These are phyloP conservation scores for Fusarium sp. DNA, from an alignment of 2,329 filamentous ascomycete species.

Conservation along the genomic window DNA sequence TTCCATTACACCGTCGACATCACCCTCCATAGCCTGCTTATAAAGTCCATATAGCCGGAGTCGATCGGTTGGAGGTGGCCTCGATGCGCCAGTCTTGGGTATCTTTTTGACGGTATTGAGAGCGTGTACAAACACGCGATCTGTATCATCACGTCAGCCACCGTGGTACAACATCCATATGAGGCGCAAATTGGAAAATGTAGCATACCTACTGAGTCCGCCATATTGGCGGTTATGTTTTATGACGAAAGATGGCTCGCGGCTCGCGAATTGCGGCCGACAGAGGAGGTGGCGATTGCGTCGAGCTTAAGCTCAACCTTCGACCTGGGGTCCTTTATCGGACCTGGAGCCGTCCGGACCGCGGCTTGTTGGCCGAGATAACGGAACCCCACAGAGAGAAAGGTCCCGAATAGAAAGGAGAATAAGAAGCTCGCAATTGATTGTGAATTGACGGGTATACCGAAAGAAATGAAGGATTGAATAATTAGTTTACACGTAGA, in stretches of 20 bases:
- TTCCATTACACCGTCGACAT: constrained; percentile 94
- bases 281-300: constrained; percentile 27
- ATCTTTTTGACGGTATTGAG: constrained; percentile 99
- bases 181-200: background rate
- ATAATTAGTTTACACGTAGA: constrained; percentile 9
- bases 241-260: constrained; percentile 18
- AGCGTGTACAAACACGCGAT: constrained; percentile 98
- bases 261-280: constrained; percentile 30
- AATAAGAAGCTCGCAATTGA: background rate
- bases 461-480: constrained; percentile 5
- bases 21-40: constrained; percentile 99
- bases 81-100: constrained; percentile 88
- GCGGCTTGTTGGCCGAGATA: constrained; percentile 44
- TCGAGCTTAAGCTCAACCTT: constrained; percentile 27
- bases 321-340: constrained; percentile 40
- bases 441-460: background rate
- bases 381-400: constrained; percentile 37
- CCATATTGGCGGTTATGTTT: constrained; percentile 37
- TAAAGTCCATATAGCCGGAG: constrained; percentile 97
- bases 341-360: constrained; percentile 42
- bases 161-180: background rate
- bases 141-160: constrained; percentile 58
- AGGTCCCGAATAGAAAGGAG: constrained; percentile 17
- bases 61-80: constrained; percentile 85
- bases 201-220: constrained; percentile 46